Conservation (phyloP, 2,329 filamentous ascomycete species). For the Plectosphaerella sp. region DNA sequence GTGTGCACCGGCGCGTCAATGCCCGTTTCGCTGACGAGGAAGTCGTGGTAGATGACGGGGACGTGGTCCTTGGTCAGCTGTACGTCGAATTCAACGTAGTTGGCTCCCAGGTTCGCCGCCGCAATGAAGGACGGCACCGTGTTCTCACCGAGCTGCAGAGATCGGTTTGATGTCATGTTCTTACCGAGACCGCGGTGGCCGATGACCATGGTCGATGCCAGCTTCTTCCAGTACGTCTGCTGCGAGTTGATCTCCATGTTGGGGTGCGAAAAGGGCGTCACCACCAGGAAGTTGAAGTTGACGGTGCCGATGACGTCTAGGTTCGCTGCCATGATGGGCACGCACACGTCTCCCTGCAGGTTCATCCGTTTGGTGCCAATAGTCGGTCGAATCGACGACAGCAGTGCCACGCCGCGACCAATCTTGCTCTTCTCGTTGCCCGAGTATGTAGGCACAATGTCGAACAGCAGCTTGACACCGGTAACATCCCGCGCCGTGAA, state of each 20-base stretch:
- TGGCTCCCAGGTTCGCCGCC: constrained; percentile 84
- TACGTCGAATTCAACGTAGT: constrained; percentile 77
- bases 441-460: constrained; percentile 92
- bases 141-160: constrained; percentile 92
- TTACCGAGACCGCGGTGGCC: constrained; percentile 78
- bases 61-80: constrained; percentile 98
- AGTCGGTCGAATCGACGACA: constrained; percentile 79
- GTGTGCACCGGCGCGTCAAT: constrained; percentile 96
- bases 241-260: constrained; percentile 89
- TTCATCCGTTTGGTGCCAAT: constrained; percentile 86
- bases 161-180: constrained; percentile 78
- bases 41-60: constrained; percentile 97
- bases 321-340: constrained; percentile 81
- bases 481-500: constrained; percentile 75
- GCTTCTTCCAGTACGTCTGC: constrained; percentile 94
- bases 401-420: constrained; percentile 80
- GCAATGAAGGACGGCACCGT: constrained; percentile 95
- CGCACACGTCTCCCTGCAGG: constrained; percentile 84
- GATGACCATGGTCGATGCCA: constrained; percentile 80
- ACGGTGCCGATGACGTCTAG: constrained; percentile 91
- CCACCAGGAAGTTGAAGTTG: constrained; percentile 94
- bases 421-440: constrained; percentile 85
- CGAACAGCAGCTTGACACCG: constrained; percentile 87
- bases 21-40: constrained; percentile 94
- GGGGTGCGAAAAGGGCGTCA: constrained; percentile 89